Evolutionary conservation across 1,139 yeast genomes (phyloP).

Genomic region (Magnusiomyces suaveolens): DNA sequence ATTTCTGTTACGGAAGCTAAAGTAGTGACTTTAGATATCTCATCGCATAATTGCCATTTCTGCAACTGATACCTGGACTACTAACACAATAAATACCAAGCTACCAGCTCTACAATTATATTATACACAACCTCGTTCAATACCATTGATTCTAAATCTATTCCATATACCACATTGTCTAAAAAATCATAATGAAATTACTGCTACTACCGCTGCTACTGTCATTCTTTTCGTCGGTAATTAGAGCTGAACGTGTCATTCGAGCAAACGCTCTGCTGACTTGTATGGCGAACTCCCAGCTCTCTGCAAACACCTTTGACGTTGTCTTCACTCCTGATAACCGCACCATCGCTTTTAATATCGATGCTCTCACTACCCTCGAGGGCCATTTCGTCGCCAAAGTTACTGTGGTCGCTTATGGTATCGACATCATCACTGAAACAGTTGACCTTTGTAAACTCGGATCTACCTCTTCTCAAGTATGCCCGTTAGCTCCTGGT

Average conservation of each 20-base stretch:
- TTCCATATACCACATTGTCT: no score
- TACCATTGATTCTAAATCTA: no score
- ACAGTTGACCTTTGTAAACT: slow-evolving; percentile 50
- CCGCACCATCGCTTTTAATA: slow-evolving; percentile 50
- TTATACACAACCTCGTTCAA: no score
- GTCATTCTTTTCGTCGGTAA: slow-evolving; percentile 30
- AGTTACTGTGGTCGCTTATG: slow-evolving; percentile 68
- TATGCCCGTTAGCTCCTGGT: slow-evolving; percentile 84
- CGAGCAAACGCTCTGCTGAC: slow-evolving; percentile 53
- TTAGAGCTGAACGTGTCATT: slow-evolving; percentile 29
- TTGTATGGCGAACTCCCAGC: slow-evolving; percentile 83
- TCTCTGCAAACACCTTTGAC: slow-evolving; percentile 79
- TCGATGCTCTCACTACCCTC: slow-evolving; percentile 73
- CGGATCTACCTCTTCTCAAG: slow-evolving; percentile 25
- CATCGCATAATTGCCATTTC: no score
- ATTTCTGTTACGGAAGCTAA: no score
- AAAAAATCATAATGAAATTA: no score
- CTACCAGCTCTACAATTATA: no score
- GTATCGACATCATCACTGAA: slow-evolving; percentile 54
- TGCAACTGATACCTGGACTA: no score
- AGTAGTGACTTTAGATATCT: no score
- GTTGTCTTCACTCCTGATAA: slow-evolving; percentile 63
- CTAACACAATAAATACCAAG: no score
- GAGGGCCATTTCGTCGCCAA: slow-evolving; percentile 63
- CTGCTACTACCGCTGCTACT: no score